Conservation (phyloP, 352 stramenopile genomes). For the Phytophthora tentaculata region DNA sequence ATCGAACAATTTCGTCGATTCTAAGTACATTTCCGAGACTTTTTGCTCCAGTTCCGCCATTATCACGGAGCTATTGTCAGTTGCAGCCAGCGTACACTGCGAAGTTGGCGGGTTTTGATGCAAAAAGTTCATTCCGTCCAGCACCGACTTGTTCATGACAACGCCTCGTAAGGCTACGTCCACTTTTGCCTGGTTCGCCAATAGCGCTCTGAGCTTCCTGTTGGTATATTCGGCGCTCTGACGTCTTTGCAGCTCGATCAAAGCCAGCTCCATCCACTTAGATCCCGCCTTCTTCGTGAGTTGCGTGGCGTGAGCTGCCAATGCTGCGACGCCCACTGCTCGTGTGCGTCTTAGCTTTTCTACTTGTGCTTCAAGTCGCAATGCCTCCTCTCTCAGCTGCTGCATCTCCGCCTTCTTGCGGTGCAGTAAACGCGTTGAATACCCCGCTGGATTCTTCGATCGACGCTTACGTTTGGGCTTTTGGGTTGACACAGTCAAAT, state of each 20-base stretch:
- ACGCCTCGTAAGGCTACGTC: slow-evolving; percentile 20
- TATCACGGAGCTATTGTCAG: slow-evolving; percentile 31
- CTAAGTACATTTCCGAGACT: slow-evolving; percentile 28
- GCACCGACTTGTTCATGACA: slow-evolving; percentile 22
- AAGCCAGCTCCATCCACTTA: slow-evolving; percentile 33
- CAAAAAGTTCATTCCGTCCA: slow-evolving; percentile 33
- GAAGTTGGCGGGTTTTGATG: background rate
- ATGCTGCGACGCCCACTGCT: slow-evolving; percentile 7
- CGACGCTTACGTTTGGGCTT: slow-evolving; percentile 23
- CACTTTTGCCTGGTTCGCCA: slow-evolving; percentile 29
- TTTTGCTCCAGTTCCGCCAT: slow-evolving; percentile 31
- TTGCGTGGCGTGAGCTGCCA: slow-evolving; percentile 13
- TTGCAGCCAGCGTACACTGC: slow-evolving; percentile 5
- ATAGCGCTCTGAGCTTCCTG: slow-evolving; percentile 26
- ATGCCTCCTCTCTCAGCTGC: slow-evolving; percentile 21
- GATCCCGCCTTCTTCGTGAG: slow-evolving; percentile 13
- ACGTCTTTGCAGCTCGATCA: slow-evolving; percentile 28
- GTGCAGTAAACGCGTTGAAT: slow-evolving; percentile 35
- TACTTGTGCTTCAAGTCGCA: slow-evolving; percentile 25
- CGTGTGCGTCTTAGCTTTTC: slow-evolving; percentile 15
- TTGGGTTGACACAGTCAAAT: background rate
- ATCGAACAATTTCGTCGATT: slow-evolving; percentile 7
- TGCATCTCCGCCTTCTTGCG: slow-evolving; percentile 42
- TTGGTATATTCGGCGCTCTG: slow-evolving; percentile 28
- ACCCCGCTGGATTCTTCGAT: slow-evolving; percentile 30